Evolutionary conservation across 306 rosid species (phyloP), one percentile per base, ranked within the genome.

Genomic region (Cicer chorassanicum): DNA sequence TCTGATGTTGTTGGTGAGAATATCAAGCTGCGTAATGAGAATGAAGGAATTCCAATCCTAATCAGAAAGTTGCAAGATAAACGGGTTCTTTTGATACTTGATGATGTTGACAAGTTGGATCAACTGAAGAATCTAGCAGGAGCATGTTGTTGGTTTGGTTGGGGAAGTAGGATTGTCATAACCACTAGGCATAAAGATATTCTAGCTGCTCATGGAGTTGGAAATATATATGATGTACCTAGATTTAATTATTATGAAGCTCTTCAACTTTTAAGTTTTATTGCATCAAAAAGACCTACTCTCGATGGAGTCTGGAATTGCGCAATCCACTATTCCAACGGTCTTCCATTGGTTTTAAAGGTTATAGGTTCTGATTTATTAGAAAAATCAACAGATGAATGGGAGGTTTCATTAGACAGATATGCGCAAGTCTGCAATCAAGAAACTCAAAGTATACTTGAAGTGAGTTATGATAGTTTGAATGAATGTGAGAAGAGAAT

Each of bases 11-110:
- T 10, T 56, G 40, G 63, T 14, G 63, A 56, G 63, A 56, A 29
- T 56, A 21, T 56, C 15, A 21, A 56, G 39, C 63, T 21, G 63
- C 15, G 63, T 56, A 56, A 56, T 21, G 63, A 21, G 63, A 56
- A 10, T 56, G 63, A 56, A 21, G 63, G 63, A 56, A 56, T 56
- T 56, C 2, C 63, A 5, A 56, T 5, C 63, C 1, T 56, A 29
- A 24, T 21, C 40, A 56, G 38, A 9, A 56, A 56, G 1, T 21
- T 56, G 63, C 63, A 56, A 56, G 24, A 19, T 21, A 56, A 56
- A 56, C 21, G 63, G 40, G 19, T 56, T 56, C 63, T 56, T 56
- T 56, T 56, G 63, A 21, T 56, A 56, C 63, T 56, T 56, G 63
- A 56, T 56, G 63, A 21, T 21, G 40, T 56, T 56, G 63, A 56